Evolutionary conservation across 2,329 filamentous ascomycete species (phyloP).

Genomic region (Fusarium lyarnte): DNA sequence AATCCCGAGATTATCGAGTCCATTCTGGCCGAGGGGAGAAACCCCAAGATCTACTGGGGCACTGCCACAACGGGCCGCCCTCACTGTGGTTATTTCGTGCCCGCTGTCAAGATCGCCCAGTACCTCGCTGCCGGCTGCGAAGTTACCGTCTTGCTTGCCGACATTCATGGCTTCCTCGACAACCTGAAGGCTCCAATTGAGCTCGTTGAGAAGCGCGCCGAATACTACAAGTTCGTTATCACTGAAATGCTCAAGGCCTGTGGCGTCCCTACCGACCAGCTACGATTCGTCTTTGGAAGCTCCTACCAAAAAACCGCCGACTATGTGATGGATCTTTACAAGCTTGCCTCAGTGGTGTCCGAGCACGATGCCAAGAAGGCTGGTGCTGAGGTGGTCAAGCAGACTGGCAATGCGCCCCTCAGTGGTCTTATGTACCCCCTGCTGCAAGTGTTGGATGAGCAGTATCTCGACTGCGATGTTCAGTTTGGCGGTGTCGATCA

Average conservation of each 20-base stretch:
- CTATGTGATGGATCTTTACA: slow-evolving; percentile 91
- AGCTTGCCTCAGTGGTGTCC: slow-evolving; percentile 74
- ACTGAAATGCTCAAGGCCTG: slow-evolving; percentile 79
- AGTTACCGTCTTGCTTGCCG: slow-evolving; percentile 79
- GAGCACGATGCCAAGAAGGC: slow-evolving; percentile 89
- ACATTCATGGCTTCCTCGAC: slow-evolving; percentile 81
- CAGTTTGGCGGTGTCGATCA: slow-evolving; percentile 90
- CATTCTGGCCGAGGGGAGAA: slow-evolving; percentile 74
- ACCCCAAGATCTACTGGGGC: slow-evolving; percentile 87
- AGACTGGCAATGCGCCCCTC: slow-evolving; percentile 78
- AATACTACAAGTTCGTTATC: slow-evolving; percentile 85
- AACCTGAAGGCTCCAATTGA: slow-evolving; percentile 89
- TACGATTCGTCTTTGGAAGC: slow-evolving; percentile 86
- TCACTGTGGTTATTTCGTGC: slow-evolving; percentile 90
- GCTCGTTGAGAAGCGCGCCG: slow-evolving; percentile 80
- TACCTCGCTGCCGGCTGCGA: slow-evolving; percentile 86
- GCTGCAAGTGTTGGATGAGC: slow-evolving; percentile 89
- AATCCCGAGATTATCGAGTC: slow-evolving; percentile 85
- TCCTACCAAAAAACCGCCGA: slow-evolving; percentile 78
- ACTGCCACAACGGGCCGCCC: slow-evolving; percentile 88
- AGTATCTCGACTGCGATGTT: slow-evolving; percentile 86
- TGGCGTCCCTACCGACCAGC: slow-evolving; percentile 78
- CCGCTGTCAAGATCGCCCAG: slow-evolving; percentile 89
- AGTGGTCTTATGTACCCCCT: slow-evolving; percentile 57
- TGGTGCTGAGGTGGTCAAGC: slow-evolving; percentile 94